phyloP scores from a whole-genome alignment of 306 rosid species.

The Dryas alaskensis region DNA sequence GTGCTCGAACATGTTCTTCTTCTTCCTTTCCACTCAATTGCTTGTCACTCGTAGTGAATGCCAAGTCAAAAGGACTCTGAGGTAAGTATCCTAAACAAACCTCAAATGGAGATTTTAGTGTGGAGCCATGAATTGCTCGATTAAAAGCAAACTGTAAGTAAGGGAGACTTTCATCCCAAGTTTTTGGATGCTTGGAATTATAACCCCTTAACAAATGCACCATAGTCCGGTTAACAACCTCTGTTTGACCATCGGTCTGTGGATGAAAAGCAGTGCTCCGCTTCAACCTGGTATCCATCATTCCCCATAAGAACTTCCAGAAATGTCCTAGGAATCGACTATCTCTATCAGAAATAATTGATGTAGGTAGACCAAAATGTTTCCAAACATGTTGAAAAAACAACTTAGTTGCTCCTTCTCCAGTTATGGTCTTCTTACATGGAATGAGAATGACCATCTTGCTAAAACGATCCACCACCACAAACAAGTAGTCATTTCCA shows the following conservation, averaged over 20 bases:
- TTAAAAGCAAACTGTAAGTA: slow-evolving; percentile 1
- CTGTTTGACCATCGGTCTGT: not conserved
- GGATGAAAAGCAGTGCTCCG: not conserved
- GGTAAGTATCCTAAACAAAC: slow-evolving; percentile 1
- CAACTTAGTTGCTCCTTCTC: not conserved
- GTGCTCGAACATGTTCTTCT: not conserved
- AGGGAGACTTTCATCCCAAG: not conserved
- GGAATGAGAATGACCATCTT: slow-evolving; percentile 10
- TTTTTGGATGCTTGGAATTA: not conserved
- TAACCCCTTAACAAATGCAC: not conserved
- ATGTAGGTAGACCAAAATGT: not conserved
- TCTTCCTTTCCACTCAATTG: not conserved
- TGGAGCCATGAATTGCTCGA: not conserved
- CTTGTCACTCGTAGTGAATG: not conserved
- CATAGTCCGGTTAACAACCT: not conserved
- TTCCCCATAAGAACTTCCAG: not conserved
- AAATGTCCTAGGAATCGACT: not conserved
- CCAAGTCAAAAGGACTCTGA: not conserved
- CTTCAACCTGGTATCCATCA: slow-evolving; percentile 2
- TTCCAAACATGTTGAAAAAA: slow-evolving; percentile 2
- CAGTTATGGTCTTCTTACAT: not conserved
- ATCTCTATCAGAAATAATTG: not conserved
- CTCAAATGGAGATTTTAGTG: not conserved
- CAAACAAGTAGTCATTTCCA: not conserved
- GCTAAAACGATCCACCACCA: slow-evolving; percentile 1